A percentile compares a stretch with the other conserved stretches of the same genome.
Evolutionary conservation across 2,329 filamentous ascomycete species (phyloP).

Genomic region (Microdochium nivale): DNA sequence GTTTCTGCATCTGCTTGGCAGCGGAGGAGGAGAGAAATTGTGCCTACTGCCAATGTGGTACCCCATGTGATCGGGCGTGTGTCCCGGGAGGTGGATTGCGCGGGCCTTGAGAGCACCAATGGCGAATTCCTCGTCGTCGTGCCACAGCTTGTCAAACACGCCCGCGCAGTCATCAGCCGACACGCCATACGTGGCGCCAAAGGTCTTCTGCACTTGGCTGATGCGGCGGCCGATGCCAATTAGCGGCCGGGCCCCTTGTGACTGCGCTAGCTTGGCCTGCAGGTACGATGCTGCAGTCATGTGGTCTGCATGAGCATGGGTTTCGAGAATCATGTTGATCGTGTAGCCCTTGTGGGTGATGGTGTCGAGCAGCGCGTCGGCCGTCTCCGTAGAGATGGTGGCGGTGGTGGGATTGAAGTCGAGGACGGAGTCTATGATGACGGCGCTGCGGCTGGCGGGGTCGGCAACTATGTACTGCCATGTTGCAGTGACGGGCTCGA

Average conservation of each 20-base stretch:
- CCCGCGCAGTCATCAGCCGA: conserved; percentile 27
- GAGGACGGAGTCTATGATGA: conserved; percentile 43
- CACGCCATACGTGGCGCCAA: conserved; percentile 40
- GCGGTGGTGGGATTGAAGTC: conserved; percentile 32
- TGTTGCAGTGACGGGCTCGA: conserved; percentile 21
- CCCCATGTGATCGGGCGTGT: conserved; percentile 52
- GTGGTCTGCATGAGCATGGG: conserved; percentile 54
- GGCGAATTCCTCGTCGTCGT: conserved; percentile 42
- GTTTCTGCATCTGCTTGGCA: not conserved
- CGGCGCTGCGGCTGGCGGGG: conserved; percentile 26
- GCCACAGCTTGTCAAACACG: conserved; percentile 44
- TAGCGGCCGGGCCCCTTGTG: conserved; percentile 22
- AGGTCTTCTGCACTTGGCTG: conserved; percentile 37
- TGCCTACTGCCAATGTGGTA: conserved; percentile 40
- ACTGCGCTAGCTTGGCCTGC: conserved; percentile 29
- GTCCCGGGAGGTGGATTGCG: conserved; percentile 48
- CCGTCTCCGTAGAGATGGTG: conserved; percentile 38
- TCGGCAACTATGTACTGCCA: conserved; percentile 42
- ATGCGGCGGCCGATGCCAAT: conserved; percentile 51
- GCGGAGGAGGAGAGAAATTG: conserved; percentile 2
- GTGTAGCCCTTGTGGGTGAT: conserved; percentile 35
- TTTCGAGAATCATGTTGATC: conserved; percentile 48
- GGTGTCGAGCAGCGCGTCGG: conserved; percentile 39
- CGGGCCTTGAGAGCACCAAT: conserved; percentile 36
- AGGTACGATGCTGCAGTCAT: conserved; percentile 51